Evolutionary conservation across 2,329 filamentous ascomycete species (phyloP), one percentile per base, ranked within the genome.

Genomic region (Sclerotinia sclerotiorum): DNA sequence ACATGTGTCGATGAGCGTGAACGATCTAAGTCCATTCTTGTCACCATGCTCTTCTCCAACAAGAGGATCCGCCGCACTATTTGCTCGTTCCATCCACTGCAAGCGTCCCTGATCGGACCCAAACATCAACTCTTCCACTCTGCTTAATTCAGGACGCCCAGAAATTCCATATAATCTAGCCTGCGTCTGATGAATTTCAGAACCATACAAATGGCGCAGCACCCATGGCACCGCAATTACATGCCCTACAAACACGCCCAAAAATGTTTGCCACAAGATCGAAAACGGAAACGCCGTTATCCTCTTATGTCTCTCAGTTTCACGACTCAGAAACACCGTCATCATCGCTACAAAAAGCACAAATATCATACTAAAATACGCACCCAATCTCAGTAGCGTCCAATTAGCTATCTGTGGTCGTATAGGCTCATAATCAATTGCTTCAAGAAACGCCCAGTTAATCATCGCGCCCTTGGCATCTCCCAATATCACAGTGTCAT

Each of bases 1-100:
- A 35, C 75, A 62, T 17, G 76, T 78, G 62, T 78, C 76, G 2
- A 79, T 73, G 3, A 79, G 70, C 0, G 76, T 79, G 69, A 79
- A 79, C 3, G 76, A 52, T 19, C 29, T 54, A 11, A 51, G 24
- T 55, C 21, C 46, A 2, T 27, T n/a, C 8, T 44, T 46, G 13
- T 51, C 10, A 21, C 24, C 29, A n/a, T 51, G 24, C 6, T 63
- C 60, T 7, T 35, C 62, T 24, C n/a, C 24, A 24, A 42, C 29
- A 21, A 21, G 46, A n/a, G 27, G n/a, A 44, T 39, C 48, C 10
- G 49, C 5, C 3, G n/a, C 15, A 24, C 29, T 27, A 68, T 21
- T 8, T 44, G n/a, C 51, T 74, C 70, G 35, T 63, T 39, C 27
- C 35, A 54, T 19, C 67, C 76, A 78, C 15, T 65, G 74, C 10